Conservation (phyloP, 192 early-diverging fungal species). For the Coemansia reversa region DNA sequence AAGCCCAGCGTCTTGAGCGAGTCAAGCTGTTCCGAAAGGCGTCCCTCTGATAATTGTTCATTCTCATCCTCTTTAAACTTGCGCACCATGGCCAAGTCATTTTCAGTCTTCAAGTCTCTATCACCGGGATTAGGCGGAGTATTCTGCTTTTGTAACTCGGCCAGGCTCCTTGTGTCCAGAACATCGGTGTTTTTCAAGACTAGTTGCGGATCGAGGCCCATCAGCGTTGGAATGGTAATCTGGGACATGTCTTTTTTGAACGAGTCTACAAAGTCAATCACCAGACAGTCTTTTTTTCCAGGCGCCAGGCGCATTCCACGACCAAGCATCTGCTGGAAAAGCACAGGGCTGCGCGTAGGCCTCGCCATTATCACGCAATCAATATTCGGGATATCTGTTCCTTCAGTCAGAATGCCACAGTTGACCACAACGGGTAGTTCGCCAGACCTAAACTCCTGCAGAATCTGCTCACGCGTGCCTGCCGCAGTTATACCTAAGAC, state of each 20-base stretch:
- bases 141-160: slow-evolving; percentile 2
- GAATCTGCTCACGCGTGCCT: slow-evolving; percentile 55
- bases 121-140: neutral
- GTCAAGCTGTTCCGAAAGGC: slow-evolving; percentile 7
- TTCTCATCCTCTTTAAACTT: slow-evolving; percentile 3
- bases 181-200: slow-evolving; percentile 53
- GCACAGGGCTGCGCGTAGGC: slow-evolving; percentile 77
- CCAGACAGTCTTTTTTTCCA: slow-evolving; percentile 74
- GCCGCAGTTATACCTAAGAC: slow-evolving; percentile 60
- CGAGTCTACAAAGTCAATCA: slow-evolving; percentile 86
- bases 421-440: slow-evolving; percentile 81
- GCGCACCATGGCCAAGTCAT: slow-evolving; percentile 5
- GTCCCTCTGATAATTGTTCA: neutral
- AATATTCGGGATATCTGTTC: slow-evolving; percentile 84
- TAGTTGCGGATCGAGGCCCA: slow-evolving; percentile 69
- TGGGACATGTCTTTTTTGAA: slow-evolving; percentile 52
- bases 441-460: slow-evolving; percentile 63
- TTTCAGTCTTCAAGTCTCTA: neutral
- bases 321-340: slow-evolving; percentile 96
- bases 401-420: slow-evolving; percentile 83
- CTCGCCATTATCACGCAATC: slow-evolving; percentile 86
- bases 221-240: slow-evolving; percentile 73
- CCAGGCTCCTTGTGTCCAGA: neutral
- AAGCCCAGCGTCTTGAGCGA: slow-evolving; percentile 28
- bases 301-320: slow-evolving; percentile 73